Evolutionary conservation across 1,139 yeast species (phyloP), one percentile per base, ranked within the genome.

Genomic region (Pneumocystis carinii): DNA sequence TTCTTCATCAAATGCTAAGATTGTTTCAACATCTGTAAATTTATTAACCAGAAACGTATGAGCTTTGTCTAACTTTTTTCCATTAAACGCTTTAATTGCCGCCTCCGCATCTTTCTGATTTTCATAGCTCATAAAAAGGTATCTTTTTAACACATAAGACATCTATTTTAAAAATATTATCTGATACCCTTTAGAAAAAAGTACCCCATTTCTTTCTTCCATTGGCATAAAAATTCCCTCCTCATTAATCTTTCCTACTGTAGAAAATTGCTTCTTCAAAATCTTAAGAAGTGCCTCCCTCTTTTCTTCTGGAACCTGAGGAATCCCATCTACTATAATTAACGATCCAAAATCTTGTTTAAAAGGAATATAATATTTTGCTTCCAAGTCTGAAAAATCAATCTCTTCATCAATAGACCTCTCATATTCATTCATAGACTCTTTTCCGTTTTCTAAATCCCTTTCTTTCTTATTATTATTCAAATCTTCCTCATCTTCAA

Each of bases 281-380:
- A 94, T 81, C 73, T 88, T 90, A 70, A 85, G 81, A 72, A 94
- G 82, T 64, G 87, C 84, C 61, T 90, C 87, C 59, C 85, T 88
- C 76, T 94, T 94, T 64, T 89, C 75, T 72, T 86, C 95, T 64
- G 97, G 96, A 32, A 96, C 95, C 68, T 89, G 79, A 68, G 99
- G 99, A 6, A 96, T 92, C 61, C 98, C 98, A 74, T 90, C 97
- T 62, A 90, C 86, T 37, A 92, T 88, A 65, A 92, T 83, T 72
- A 84, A 90, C 71, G 82, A 83, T 71, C 89, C 96, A 65, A 88
- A 79, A 56, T 85, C 83, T 68, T 81, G 77, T 67, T 83, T 84
- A 59, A 78, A 78, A 65, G 81, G 79, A 64, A 87, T 84, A 48
- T 83, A 77, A 74, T 81, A 90, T 75, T 87, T 79, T 67, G 81